Evolutionary conservation across 1,284 basidiomycete species (phyloP), one percentile per base, ranked within the genome.

Genomic region (Apiotrichum veenhuisii): DNA sequence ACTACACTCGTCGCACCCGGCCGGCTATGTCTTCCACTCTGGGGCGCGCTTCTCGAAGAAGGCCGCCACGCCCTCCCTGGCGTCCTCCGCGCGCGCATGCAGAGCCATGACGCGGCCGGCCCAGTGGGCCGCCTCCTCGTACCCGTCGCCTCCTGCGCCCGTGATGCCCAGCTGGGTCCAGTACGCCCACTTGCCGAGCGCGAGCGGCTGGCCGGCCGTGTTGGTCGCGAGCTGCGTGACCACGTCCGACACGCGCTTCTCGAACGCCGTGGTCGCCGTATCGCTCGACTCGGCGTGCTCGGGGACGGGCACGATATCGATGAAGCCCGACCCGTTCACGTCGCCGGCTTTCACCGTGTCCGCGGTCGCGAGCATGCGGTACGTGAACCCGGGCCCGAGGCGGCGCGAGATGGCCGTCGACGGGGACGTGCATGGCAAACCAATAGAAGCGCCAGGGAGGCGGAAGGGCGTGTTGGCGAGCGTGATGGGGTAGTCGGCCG

Each of bases 111-210:
- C 54, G 12, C 60, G 47, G 1, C 60, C 60, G 0, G 60, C 50
- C 57, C 57, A 62, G 7, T 27, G 17, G 10, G 57, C 60, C 5
- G 60, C 60, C 52, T 62, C 57, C 38, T 47, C 60, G 48, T 62
- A 62, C 34, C 60, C 60, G 41, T 62, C 60, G 7, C 60, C 60
- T 0, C 51, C 51, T 11, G 47, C 14, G 15, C 49, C 52, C 11
- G 18, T 45, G 36, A 62, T 56, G 4, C 60, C 60, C 11, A 55
- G 23, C 34, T 62, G 60, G 2, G 60, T 62, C 57, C 60, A 62
- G 51, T 54, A 62, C 48, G 60, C 60, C 60, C 60, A 62, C 45
- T 62, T 62, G 26, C 60, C 60, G 15, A 62, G 40, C 3, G 60
- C 60, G 0, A 50, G 47, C 8, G 60, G 60, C 57, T 62, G 60